Conservation (phyloP, 169 alveolate species). For the Plasmodium coatneyi region DNA sequence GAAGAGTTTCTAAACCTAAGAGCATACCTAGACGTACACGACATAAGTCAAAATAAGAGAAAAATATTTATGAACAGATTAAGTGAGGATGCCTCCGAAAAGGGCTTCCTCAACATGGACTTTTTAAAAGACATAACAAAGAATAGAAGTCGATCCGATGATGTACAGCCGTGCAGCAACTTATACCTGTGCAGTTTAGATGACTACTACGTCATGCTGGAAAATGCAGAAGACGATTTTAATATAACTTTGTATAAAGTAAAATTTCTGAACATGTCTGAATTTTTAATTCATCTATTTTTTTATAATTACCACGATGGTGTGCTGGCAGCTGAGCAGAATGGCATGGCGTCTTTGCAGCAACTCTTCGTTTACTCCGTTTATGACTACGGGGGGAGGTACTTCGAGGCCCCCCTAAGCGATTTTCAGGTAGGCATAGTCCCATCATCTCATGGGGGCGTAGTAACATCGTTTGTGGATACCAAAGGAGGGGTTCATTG, state of each 20-base stretch:
- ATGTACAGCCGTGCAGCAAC: background rate
- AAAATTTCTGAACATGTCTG: slow-evolving; percentile 31
- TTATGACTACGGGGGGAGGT: slow-evolving; percentile 53
- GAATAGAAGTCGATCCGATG: background rate
- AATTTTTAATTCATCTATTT: slow-evolving; percentile 24
- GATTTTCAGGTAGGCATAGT: slow-evolving; percentile 37
- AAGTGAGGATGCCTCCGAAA: slow-evolving; percentile 15
- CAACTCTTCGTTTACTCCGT: slow-evolving; percentile 51
- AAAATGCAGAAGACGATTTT: slow-evolving; percentile 9
- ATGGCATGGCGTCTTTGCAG: background rate
- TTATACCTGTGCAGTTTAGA: slow-evolving; percentile 35
- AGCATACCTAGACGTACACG: slow-evolving; percentile 21
- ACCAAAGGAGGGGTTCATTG: background rate
- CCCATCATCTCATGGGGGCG: background rate
- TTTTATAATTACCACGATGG: slow-evolving; percentile 46
- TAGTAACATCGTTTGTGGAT: background rate
- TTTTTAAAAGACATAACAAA: slow-evolving; percentile 52
- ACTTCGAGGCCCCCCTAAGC: slow-evolving; percentile 20
- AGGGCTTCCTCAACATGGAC: slow-evolving; percentile 19
- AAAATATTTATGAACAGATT: slow-evolving; percentile 5
- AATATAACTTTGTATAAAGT: slow-evolving; percentile 45
- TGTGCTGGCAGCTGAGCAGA: slow-evolving; percentile 14
- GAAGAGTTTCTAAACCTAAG: background rate
- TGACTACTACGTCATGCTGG: slow-evolving; percentile 30
- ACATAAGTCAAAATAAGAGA: slow-evolving; percentile 49